A percentile compares a stretch with the other conserved stretches of the same genome.
Conservation (phyloP, 306 rosid species). For the Astragalus membranaceus region DNA sequence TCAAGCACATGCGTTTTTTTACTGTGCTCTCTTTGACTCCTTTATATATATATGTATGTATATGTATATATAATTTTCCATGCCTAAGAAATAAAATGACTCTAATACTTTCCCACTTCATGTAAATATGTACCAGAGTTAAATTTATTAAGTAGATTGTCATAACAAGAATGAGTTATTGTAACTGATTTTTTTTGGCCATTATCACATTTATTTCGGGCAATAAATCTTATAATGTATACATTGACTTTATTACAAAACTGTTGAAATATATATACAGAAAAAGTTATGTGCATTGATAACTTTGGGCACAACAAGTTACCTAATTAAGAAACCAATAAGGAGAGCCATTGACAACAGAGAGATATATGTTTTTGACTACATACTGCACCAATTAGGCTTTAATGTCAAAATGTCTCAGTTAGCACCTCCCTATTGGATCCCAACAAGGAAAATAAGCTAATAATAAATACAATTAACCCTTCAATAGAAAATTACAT, state of each 20-base stretch:
- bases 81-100: too few relatives aligned
- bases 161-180: neutral
- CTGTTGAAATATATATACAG: neutral
- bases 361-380: neutral
- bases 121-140: too few relatives aligned
- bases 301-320: neutral
- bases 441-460: too few relatives aligned
- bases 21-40: too few relatives aligned
- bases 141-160: too few relatives aligned
- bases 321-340: neutral
- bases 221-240: neutral
- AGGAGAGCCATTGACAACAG: neutral
- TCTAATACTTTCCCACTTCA: too few relatives aligned
- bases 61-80: too few relatives aligned
- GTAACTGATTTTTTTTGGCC: neutral
- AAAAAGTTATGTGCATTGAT: neutral
- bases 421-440: too few relatives aligned
- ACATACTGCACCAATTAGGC: too few relatives aligned
- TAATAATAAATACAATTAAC: neutral
- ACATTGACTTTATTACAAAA: neutral
- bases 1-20: too few relatives aligned
- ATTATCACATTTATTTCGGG: neutral
- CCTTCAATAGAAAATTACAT: neutral
- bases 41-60: too few relatives aligned
- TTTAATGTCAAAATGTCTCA: too few relatives aligned